phyloP scores from a whole-genome alignment of 768 basidiomycete species.

The Trametes meyenii region DNA sequence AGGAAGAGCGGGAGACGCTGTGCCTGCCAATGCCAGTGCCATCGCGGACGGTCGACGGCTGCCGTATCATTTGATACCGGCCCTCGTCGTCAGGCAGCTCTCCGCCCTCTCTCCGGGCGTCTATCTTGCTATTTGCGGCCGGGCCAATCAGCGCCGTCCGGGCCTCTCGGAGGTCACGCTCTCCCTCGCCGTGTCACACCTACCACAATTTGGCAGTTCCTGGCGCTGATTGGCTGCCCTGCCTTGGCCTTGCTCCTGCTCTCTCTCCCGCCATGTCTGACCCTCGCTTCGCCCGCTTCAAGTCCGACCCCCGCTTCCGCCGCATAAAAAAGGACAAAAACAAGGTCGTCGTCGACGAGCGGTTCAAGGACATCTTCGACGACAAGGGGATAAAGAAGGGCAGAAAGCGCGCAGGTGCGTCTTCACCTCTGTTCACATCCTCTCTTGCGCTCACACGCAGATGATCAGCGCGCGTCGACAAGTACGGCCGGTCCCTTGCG shows the following conservation, averaged over 20 bases:
- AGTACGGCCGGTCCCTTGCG: constrained; percentile 80
- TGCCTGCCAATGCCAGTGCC: constrained; percentile 2
- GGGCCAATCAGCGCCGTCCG: neutral
- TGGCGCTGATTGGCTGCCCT: constrained; percentile 19
- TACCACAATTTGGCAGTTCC: constrained; percentile 15
- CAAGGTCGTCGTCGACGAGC: constrained; percentile 89
- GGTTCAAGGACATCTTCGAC: constrained; percentile 82
- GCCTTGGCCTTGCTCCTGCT: constrained; percentile 11
- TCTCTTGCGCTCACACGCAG: constrained; percentile 5
- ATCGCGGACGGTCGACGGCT: neutral
- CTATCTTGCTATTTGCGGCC: neutral
- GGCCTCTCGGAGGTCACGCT: neutral
- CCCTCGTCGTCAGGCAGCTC: constrained; percentile 17
- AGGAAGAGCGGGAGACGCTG: constrained; percentile 12
- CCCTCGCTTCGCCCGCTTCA: constrained; percentile 84
- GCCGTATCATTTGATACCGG: constrained; percentile 19
- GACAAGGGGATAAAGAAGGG: constrained; percentile 44
- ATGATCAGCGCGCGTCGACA: constrained; percentile 71
- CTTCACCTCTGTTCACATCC: constrained; percentile 8
- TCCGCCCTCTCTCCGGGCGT: neutral
- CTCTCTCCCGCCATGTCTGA: constrained; percentile 59
- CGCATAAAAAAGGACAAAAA: constrained; percentile 75
- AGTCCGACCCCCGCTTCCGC: constrained; percentile 92
- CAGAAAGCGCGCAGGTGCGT: constrained; percentile 33
- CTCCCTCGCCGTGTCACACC: neutral